These are phyloP conservation scores for Globisporangium nunn DNA, from an alignment of 352 stramenopile species.

Conservation along the genomic window DNA sequence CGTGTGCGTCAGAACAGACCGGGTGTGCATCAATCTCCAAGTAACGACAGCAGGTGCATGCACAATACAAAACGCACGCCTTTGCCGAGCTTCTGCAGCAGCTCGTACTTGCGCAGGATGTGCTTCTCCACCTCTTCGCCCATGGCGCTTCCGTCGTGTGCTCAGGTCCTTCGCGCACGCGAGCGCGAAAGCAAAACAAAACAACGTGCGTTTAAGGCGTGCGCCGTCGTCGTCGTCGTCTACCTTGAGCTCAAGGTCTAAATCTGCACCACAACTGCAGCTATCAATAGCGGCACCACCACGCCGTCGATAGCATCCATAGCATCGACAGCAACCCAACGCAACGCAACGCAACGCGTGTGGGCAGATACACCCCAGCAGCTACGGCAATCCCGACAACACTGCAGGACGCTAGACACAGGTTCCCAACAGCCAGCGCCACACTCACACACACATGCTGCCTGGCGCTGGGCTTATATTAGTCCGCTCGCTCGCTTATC, in stretches of 20 bases:
- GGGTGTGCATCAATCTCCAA: background rate
- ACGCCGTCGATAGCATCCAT: background rate
- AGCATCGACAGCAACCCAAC: no score
- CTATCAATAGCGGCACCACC: no score
- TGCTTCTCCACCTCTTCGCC: conserved; percentile 91
- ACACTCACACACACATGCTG: background rate
- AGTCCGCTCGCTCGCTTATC: conserved; percentile 27
- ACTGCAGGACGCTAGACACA: background rate
- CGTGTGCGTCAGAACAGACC: conserved; percentile 1
- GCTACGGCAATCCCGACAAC: background rate
- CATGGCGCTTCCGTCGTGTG: conserved; percentile 34
- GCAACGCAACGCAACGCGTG: no score
- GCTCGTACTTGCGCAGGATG: conserved; percentile 90
- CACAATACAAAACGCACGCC: conserved; percentile 41
- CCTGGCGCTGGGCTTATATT: background rate
- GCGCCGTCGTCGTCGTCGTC: no score
- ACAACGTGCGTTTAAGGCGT: no score
- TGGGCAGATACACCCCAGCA: no score
- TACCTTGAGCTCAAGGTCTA: no score
- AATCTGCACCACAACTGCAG: no score
- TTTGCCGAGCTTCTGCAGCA: conserved; percentile 92
- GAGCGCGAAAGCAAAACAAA: conserved; percentile 1
- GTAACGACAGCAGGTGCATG: no score
- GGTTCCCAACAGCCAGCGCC: background rate
- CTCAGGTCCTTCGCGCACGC: background rate